These are phyloP conservation scores for Alternaria longipes DNA, from an alignment of 2,329 filamentous ascomycete species.

Conservation along the genomic window DNA sequence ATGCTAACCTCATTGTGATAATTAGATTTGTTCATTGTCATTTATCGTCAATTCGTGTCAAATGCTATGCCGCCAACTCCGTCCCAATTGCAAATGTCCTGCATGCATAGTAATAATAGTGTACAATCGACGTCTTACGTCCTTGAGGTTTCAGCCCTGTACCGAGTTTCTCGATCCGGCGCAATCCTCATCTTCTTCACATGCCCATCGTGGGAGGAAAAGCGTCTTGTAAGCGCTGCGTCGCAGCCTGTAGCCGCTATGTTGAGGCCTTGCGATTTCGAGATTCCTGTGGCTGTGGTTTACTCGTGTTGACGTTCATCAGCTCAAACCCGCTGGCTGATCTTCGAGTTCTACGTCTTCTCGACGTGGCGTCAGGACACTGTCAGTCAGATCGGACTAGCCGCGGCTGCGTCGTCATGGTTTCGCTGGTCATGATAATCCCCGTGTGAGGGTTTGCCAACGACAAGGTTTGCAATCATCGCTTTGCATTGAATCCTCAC, in stretches of 20 bases:
- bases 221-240: not conserved
- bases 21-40: not conserved
- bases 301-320: too few species aligned
- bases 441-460: not conserved
- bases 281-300: not conserved
- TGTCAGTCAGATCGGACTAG: not conserved
- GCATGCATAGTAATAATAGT: slow-evolving; percentile 1
- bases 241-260: not conserved
- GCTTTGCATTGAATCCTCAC: slow-evolving; percentile 10
- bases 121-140: not conserved
- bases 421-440: not conserved
- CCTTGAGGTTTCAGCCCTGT: not conserved
- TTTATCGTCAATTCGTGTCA: slow-evolving; percentile 3
- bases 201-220: not conserved
- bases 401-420: not conserved
- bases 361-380: not conserved
- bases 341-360: not conserved
- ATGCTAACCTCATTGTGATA: not conserved
- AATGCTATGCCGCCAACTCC: not conserved
- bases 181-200: not conserved
- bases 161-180: not conserved
- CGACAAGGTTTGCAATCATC: not conserved
- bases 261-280: not conserved
- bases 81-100: slow-evolving; percentile 5
- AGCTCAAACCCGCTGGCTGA: not conserved